A percentile compares a stretch with the other conserved stretches of the same genome.
Evolutionary conservation across 2,329 filamentous ascomycete genomes (phyloP).

Genomic region (Fusarium floridanum): DNA sequence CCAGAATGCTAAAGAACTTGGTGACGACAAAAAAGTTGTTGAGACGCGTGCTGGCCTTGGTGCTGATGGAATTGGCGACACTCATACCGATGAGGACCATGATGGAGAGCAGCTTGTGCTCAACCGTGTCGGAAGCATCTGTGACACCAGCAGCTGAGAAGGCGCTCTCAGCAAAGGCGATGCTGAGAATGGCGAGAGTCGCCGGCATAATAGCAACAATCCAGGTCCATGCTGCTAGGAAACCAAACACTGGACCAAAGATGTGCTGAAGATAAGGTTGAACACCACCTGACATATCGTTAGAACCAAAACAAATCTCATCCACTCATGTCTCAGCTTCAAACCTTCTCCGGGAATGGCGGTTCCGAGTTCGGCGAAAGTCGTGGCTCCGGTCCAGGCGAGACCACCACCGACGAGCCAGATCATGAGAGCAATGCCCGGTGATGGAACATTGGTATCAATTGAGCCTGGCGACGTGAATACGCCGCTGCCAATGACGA

Average conservation of each 20-base stretch:
- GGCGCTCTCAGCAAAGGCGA: constrained; percentile 73
- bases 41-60: constrained; percentile 65
- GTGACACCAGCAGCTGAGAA: constrained; percentile 65
- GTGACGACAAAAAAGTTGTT: constrained; percentile 68
- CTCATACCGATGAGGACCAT: constrained; percentile 61
- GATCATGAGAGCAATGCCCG: constrained; percentile 67
- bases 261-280: constrained; percentile 73
- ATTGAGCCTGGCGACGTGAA: constrained; percentile 75
- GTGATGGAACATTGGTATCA: constrained; percentile 73
- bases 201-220: constrained; percentile 74
- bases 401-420: constrained; percentile 73
- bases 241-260: constrained; percentile 72
- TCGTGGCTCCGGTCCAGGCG: constrained; percentile 73
- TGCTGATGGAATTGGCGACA: constrained; percentile 68
- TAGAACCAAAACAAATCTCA: background rate
- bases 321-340: constrained; percentile 17
- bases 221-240: constrained; percentile 75
- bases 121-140: constrained; percentile 56
- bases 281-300: constrained; percentile 61
- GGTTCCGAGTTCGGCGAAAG: constrained; percentile 73
- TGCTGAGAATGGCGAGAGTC: constrained; percentile 72
- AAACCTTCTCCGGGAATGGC: constrained; percentile 71
- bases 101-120: constrained; percentile 66
- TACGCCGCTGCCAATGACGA: constrained; percentile 74
- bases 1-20: constrained; percentile 65